Conservation (phyloP, 495 filamentous ascomycete genomes). For the Penicillium cinerascens region DNA sequence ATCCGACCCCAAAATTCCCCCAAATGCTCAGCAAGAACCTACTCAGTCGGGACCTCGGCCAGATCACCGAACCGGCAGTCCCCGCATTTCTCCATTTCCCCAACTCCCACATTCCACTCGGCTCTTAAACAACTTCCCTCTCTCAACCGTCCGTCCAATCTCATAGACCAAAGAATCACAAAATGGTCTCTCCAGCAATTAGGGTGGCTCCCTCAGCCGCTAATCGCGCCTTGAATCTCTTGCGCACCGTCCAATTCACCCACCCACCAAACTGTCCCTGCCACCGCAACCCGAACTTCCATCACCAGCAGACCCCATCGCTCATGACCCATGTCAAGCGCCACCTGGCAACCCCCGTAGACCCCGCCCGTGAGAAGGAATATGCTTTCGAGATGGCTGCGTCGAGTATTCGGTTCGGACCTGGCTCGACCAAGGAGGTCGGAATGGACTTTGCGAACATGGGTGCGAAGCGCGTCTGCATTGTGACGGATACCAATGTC, state of each 20-base stretch:
- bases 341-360: constrained; percentile 69
- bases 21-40: background rate
- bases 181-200: constrained; percentile 52
- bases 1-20: background rate
- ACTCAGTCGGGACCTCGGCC: constrained; percentile 10
- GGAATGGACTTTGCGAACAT: constrained; percentile 98
- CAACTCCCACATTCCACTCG: constrained; percentile 17
- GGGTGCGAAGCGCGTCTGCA: constrained; percentile 76
- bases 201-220: constrained; percentile 67
- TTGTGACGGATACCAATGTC: constrained; percentile 86
- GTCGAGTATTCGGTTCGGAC: constrained; percentile 88
- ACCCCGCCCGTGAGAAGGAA: constrained; percentile 73
- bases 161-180: background rate
- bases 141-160: background rate
- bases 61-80: constrained; percentile 19
- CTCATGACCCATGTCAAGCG: constrained; percentile 55
- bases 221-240: constrained; percentile 70
- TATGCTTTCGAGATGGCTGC: constrained; percentile 99
- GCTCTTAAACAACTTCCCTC: background rate
- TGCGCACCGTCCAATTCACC: constrained; percentile 84
- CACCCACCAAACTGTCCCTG: constrained; percentile 91
- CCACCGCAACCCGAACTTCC: constrained; percentile 77
- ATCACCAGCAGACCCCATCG: constrained; percentile 57
- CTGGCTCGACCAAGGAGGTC: constrained; percentile 92
- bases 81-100: constrained; percentile 28